Conservation (phyloP, 345 rosid genomes). For the Sisymbrium irio region DNA sequence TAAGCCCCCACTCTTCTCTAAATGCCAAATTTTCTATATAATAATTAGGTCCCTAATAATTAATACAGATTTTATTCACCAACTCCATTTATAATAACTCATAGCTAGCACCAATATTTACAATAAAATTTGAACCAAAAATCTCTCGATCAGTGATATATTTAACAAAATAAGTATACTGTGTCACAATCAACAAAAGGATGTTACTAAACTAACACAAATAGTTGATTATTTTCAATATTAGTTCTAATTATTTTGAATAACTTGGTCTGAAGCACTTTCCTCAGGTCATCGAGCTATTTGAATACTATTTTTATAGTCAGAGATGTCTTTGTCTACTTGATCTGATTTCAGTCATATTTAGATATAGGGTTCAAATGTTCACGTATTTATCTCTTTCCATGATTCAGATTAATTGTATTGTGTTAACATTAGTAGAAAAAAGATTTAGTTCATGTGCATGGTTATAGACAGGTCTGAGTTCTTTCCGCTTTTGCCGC, state of each 20-base stretch:
- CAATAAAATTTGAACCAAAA: background rate
- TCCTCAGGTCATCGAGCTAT: background rate
- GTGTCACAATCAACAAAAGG: background rate
- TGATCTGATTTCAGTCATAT: background rate
- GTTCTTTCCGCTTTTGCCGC: conserved; percentile 26
- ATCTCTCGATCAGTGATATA: background rate
- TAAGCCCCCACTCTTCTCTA: conserved; percentile 26
- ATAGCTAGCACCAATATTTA: background rate
- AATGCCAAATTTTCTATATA: conserved; percentile 21
- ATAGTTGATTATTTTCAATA: background rate
- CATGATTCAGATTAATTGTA: background rate
- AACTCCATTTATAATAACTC: conserved; percentile 26
- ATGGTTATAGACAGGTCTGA: conserved; percentile 1
- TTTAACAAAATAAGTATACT: background rate
- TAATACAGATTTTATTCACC: conserved; percentile 12
- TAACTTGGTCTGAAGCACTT: background rate
- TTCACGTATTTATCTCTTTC: background rate
- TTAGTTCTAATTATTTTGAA: background rate
- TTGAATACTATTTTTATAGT: background rate
- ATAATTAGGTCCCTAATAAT: conserved; percentile 10
- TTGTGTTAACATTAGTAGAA: background rate
- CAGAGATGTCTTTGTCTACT: background rate
- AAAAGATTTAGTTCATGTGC: conserved; percentile 2
- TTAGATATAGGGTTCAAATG: background rate
- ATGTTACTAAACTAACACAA: background rate